Evolutionary conservation across 768 basidiomycete genomes (phyloP).

Genomic region (Leccinum variicolor): DNA sequence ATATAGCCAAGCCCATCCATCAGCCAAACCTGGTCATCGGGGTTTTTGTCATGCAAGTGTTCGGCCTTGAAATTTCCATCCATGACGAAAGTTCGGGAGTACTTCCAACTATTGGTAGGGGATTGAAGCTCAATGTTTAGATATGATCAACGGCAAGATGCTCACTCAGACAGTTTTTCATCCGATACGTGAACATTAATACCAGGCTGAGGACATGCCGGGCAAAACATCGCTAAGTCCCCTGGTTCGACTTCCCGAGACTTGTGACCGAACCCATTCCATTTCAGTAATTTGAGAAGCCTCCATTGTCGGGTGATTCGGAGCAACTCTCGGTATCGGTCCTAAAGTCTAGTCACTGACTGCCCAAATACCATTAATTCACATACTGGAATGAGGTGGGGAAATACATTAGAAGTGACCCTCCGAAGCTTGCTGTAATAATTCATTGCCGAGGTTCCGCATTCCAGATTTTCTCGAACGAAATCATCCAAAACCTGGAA

Average conservation of each 20-base stretch:
- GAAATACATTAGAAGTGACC: background rate
- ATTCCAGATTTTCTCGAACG: background rate
- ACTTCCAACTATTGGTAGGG: background rate
- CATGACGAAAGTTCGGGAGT: background rate
- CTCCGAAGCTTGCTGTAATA: background rate
- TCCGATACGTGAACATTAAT: background rate
- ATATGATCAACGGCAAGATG: too few relatives aligned
- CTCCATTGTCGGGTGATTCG: background rate
- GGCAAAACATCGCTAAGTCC: conserved; percentile 14
- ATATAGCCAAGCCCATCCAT: background rate
- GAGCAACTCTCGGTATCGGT: background rate
- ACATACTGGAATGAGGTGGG: background rate
- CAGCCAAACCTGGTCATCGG: background rate
- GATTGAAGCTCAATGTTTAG: too few relatives aligned
- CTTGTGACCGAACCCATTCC: background rate
- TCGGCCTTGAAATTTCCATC: background rate
- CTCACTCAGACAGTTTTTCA: too few relatives aligned
- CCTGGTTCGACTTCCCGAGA: background rate
- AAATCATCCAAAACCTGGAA: background rate
- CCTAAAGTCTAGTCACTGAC: background rate
- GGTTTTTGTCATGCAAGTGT: background rate
- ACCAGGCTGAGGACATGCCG: conserved; percentile 26
- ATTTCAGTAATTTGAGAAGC: background rate
- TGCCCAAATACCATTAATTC: background rate
- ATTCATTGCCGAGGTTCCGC: background rate